Evolutionary conservation across 768 basidiomycete species (phyloP), one percentile per base, ranked within the genome.

Genomic region (Psilocybe subaeruginosa): DNA sequence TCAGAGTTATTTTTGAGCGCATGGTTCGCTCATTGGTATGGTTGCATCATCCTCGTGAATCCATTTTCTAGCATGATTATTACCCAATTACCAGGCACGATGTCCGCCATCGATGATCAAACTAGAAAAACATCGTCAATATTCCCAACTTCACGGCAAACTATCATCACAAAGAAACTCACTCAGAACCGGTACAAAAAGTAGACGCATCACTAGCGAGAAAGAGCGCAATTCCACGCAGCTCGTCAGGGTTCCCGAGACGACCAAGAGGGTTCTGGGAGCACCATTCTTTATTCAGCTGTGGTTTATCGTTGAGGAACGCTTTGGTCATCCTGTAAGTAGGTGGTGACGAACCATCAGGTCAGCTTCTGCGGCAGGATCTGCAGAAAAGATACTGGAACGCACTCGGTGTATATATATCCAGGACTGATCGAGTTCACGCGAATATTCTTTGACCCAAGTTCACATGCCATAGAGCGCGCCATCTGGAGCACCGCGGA

Each of bases 401-500:
- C 72, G 61, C 45, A 87, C 87, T 78, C 78, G 0, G 89, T 91
- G 66, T 87, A 87, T 35, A 90, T 88, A 65, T 89, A 84, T 23
- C 91, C 90, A 0, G 90, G 90, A 54, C 87, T 89, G 59, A 92
- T 76, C 3, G 83, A 76, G 70, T 92, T 92, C 62, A 90, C 89
- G 3, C 90, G 79, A 52, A 92, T 91, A 2, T 77, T 73, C 66
- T 85, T 77, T n/a, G 73, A 73, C 3, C 88, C 90, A 1, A 92
- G 81, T 67, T 92, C 91, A 69, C 88, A 89, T 2, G 89, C 90
- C 83, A 92, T 83, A 65, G 86, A 89, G 39, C 91, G 85, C 3
- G 78, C 84, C 87, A 91, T 89, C 74, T 92, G 91, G 35, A 91
- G 63, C n/a, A 92, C 87, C n/a, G 87, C 91, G 1, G 87, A 79